Evolutionary conservation across 2,329 filamentous ascomycete genomes (phyloP).

Genomic region (Ascochyta clinopodiicola): DNA sequence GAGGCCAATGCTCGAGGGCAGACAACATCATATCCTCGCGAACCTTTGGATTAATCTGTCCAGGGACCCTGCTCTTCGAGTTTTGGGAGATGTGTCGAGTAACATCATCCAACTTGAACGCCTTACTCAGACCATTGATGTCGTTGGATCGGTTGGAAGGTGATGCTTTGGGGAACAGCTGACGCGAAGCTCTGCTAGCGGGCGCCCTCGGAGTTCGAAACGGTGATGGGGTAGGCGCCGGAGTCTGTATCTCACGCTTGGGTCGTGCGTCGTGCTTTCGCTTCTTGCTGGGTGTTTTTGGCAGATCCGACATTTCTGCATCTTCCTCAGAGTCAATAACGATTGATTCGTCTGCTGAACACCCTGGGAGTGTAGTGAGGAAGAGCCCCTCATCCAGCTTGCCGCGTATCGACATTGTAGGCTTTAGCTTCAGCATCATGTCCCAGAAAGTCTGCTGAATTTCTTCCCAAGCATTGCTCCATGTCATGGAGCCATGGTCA

Average conservation of each 20-base stretch:
- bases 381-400: conserved; percentile 23
- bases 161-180: not conserved
- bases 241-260: conserved; percentile 9
- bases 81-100: conserved; percentile 29
- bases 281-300: conserved; percentile 41
- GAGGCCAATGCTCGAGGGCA: conserved; percentile 39
- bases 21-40: conserved; percentile 39
- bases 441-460: conserved; percentile 61
- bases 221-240: conserved; percentile 4
- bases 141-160: not conserved
- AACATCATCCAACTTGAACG: conserved; percentile 43
- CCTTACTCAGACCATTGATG: conserved; percentile 8
- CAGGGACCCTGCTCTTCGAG: conserved; percentile 40
- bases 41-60: conserved; percentile 45
- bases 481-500: conserved; percentile 48
- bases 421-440: conserved; percentile 40
- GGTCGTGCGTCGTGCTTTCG: conserved; percentile 24
- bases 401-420: conserved; percentile 26
- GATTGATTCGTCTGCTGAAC: conserved; percentile 25
- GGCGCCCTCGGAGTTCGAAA: conserved; percentile 5
- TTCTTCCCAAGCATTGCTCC: conserved; percentile 53
- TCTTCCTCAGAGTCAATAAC: conserved; percentile 23
- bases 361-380: conserved; percentile 9
- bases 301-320: not conserved
- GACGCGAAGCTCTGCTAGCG: not conserved